Percentiles rank a stretch among this genome's conserved stretches.
phyloP scores from a whole-genome alignment of 2,329 filamentous ascomycete species.

The Metarhizium sp. region DNA sequence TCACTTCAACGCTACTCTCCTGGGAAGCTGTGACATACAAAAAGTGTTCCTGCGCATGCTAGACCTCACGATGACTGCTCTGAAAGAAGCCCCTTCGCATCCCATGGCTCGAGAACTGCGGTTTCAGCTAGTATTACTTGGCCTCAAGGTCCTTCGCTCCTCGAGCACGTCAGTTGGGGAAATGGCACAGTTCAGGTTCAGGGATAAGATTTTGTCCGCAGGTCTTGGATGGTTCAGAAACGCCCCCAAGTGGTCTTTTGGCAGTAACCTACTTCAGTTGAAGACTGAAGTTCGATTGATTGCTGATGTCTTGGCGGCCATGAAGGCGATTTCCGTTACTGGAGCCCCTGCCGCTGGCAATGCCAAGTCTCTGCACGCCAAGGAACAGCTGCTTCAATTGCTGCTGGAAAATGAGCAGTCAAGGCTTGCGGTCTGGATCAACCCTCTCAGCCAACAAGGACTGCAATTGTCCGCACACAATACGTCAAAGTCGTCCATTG shows the following conservation, averaged over 20 bases:
- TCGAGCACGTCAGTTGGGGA: conserved; percentile 58
- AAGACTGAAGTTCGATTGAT: conserved; percentile 86
- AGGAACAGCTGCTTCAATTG: conserved; percentile 73
- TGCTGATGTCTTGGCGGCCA: conserved; percentile 58
- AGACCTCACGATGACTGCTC: conserved; percentile 64
- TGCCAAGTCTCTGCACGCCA: conserved; percentile 60
- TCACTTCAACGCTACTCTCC: conserved; percentile 87
- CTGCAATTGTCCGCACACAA: conserved; percentile 29
- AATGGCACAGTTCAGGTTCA: conserved; percentile 67
- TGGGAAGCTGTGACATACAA: conserved; percentile 75
- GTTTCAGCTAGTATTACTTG: conserved; percentile 79
- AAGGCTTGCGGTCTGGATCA: conserved; percentile 81
- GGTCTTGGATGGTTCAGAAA: conserved; percentile 82
- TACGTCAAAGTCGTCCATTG: conserved; percentile 27
- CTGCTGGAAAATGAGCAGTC: conserved; percentile 78
- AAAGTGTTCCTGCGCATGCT: conserved; percentile 75
- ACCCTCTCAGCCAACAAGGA: conserved; percentile 57
- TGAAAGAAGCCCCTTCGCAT: conserved; percentile 63
- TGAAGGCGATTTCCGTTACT: conserved; percentile 56
- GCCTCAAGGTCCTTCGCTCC: conserved; percentile 65
- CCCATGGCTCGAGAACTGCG: conserved; percentile 87
- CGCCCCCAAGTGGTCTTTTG: conserved; percentile 85
- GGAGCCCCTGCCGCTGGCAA: conserved; percentile 42
- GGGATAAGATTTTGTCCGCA: conserved; percentile 80
- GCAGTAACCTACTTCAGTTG: conserved; percentile 84